These are phyloP conservation scores for Trichothecium roseum DNA, from an alignment of 2,329 filamentous ascomycete genomes.

Conservation along the genomic window DNA sequence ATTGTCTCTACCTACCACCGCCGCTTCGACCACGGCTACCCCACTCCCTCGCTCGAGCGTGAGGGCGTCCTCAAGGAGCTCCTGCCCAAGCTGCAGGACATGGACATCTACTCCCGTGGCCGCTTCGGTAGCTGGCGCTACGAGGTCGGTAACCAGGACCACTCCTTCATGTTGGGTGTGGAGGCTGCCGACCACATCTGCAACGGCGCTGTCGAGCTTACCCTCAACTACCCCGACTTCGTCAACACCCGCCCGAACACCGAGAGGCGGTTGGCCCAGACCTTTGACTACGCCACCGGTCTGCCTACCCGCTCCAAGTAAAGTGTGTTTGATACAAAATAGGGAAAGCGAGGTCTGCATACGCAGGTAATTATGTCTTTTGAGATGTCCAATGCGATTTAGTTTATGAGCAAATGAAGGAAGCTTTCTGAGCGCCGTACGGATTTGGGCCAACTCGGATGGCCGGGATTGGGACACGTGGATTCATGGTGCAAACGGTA, in stretches of 20 bases:
- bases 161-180: conserved; percentile 94
- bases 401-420: too few species aligned
- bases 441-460: too few species aligned
- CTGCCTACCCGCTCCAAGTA: conserved; percentile 24
- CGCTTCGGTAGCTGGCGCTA: conserved; percentile 98
- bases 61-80: conserved; percentile 90
- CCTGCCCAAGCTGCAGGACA: conserved; percentile 80
- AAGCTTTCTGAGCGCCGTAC: too few species aligned
- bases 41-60: conserved; percentile 87
- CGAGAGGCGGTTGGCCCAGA: conserved; percentile 32
- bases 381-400: too few species aligned
- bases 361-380: too few species aligned
- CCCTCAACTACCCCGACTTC: conserved; percentile 93
- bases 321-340: not conserved
- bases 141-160: conserved; percentile 93
- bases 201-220: conserved; percentile 82
- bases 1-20: conserved; percentile 98
- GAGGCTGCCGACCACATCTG: conserved; percentile 87
- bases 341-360: too few species aligned
- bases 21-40: conserved; percentile 96
- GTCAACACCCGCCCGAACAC: conserved; percentile 68
- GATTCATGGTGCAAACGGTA: too few species aligned
- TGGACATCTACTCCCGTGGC: conserved; percentile 90
- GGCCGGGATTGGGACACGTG: too few species aligned
- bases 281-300: conserved; percentile 25